Conservation (phyloP, 2,329 filamentous ascomycete species). For the Alternaria sp. region DNA sequence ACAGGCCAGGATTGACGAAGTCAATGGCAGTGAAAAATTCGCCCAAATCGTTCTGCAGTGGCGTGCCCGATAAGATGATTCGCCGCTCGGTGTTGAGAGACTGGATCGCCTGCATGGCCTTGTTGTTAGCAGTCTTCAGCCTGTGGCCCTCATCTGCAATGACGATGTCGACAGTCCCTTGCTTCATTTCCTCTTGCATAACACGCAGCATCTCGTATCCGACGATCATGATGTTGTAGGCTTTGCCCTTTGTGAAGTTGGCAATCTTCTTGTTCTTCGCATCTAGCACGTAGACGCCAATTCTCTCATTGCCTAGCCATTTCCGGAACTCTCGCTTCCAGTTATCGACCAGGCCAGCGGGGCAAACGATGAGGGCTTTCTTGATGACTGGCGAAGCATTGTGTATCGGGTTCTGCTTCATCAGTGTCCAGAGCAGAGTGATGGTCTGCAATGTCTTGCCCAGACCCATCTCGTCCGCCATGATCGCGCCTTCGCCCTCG, state of each 20-base stretch:
- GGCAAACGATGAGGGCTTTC: slow-evolving; percentile 75
- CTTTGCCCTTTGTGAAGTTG: slow-evolving; percentile 72
- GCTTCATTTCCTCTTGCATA: slow-evolving; percentile 69
- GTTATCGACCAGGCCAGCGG: slow-evolving; percentile 74
- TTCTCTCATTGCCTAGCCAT: slow-evolving; percentile 73
- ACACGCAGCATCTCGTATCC: slow-evolving; percentile 73
- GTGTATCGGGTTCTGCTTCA: slow-evolving; percentile 73
- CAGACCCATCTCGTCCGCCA: slow-evolving; percentile 78
- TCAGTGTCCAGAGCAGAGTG: slow-evolving; percentile 71
- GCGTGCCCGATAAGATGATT: slow-evolving; percentile 70
- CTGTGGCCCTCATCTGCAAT: slow-evolving; percentile 74
- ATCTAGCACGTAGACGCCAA: slow-evolving; percentile 71
- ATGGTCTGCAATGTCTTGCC: slow-evolving; percentile 79
- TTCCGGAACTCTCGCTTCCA: slow-evolving; percentile 77
- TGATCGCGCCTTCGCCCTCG: slow-evolving; percentile 71
- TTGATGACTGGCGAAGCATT: slow-evolving; percentile 66
- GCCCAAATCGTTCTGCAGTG: slow-evolving; percentile 70
- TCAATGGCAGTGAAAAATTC: slow-evolving; percentile 74
- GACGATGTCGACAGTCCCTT: slow-evolving; percentile 70
- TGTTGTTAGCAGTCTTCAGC: slow-evolving; percentile 72
- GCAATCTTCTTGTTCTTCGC: slow-evolving; percentile 65
- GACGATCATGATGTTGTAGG: slow-evolving; percentile 75
- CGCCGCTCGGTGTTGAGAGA: slow-evolving; percentile 66
- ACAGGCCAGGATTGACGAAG: slow-evolving; percentile 70
- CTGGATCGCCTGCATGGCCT: slow-evolving; percentile 69